Evolutionary conservation across 768 basidiomycete species (phyloP), one percentile per base, ranked within the genome.

Genomic region (Panaeolus papilionaceus): DNA sequence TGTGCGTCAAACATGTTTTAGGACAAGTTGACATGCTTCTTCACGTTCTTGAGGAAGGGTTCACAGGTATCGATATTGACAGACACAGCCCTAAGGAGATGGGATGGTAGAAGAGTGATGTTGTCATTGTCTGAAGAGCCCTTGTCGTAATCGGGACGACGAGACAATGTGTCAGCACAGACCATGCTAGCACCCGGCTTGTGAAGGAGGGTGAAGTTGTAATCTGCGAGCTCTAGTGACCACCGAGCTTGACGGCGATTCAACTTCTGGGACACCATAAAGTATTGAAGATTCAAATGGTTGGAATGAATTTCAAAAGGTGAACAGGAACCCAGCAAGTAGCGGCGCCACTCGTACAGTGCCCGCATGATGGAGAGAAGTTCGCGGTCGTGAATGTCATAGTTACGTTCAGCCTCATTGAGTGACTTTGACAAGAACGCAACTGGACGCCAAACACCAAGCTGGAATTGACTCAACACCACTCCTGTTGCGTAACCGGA

Each of bases 401-500:
- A 23, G 23, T 23, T 23, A 23, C 1, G 23, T 23, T 23, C 23
- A 23, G 23, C 23, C 23, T 23, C 23, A 23, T 23, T 23, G 23
- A 23, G 23, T 23, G 23, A 23, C 23, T 23, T 23, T 23, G 23
- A 23, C 23, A 23, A 23, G 23, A 23, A 23, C 23, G 23, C 23
- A 23, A 23, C 23, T 23, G 23, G 23, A 23, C 23, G 23, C 23
- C 23, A 23, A 5, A 51, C 42, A 0, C 69, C 33, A 37, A 73
- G 38, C 11, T 71, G 14, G 64, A 77, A 9, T 70, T 78, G 18
- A 77, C 62, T 54, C 75, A 83, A 61, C 76, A 82, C 81, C 81
- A 84, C 38, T 80, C 82, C 23, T 69, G 68, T 42, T 69, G 81
- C 70, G 61, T 69, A 88, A 81, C 67, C 14, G 76, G 80, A 1